Evolutionary conservation across 2,329 filamentous ascomycete species (phyloP).

Genomic region (Arthrobotrys sinensis): DNA sequence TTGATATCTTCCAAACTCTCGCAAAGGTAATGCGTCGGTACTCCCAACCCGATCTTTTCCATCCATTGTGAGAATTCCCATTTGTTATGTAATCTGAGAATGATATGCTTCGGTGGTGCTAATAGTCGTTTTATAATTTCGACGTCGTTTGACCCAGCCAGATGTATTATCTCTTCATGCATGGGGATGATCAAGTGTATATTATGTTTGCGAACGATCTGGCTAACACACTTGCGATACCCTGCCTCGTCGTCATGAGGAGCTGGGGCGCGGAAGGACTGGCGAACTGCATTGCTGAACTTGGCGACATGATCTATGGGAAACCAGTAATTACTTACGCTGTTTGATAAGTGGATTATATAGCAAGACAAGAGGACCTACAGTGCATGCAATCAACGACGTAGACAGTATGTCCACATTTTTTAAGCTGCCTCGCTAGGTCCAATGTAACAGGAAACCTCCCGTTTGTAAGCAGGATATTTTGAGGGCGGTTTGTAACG

Average conservation of each 20-base stretch:
- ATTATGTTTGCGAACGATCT: conserved; percentile 58
- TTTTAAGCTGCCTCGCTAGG: conserved; percentile 63
- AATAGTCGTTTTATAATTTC: conserved; percentile 64
- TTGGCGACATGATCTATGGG: conserved; percentile 63
- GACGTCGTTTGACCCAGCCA: conserved; percentile 63
- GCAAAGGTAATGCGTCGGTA: conserved; percentile 64
- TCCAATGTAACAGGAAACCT: conserved; percentile 64
- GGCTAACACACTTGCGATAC: conserved; percentile 60
- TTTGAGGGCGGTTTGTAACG: conserved; percentile 44
- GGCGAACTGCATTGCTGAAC: conserved; percentile 63
- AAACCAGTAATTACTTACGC: not conserved
- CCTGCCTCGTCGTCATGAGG: conserved; percentile 62
- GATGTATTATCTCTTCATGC: conserved; percentile 66
- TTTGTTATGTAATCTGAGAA: conserved; percentile 66
- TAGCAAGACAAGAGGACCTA: conserved; percentile 17
- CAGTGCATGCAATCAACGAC: conserved; percentile 64
- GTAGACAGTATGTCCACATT: conserved; percentile 62
- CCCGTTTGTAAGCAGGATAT: conserved; percentile 64
- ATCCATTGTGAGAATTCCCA: conserved; percentile 65
- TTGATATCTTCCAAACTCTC: conserved; percentile 62
- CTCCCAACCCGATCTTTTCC: conserved; percentile 62
- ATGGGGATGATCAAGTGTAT: conserved; percentile 65
- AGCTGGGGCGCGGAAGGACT: conserved; percentile 61
- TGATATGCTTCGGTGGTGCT: conserved; percentile 64
- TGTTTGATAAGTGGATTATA: not conserved